Base-by-base conservation (phyloP, 305 asterid genomes). In the Withania somnifera region DNA sequence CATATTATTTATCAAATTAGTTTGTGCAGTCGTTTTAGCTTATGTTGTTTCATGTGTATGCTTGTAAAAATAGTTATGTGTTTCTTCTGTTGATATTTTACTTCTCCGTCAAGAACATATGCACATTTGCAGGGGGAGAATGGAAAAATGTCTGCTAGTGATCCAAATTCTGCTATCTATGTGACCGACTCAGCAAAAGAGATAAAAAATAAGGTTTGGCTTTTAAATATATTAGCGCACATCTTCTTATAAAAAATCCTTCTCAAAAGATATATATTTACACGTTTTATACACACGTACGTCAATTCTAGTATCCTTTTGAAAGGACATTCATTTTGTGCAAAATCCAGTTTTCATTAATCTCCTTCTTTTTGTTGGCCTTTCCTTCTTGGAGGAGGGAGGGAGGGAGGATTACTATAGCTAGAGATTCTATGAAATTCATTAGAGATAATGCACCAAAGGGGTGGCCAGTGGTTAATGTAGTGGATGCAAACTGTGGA, bases 121-220 rank as follows among this genome's bases (percentile, higher is more conserved):
- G 64, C 66, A 57, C 84, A 80, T 83, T 79, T 87, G 84, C 92
- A 95, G 99, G 98, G 98, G 51, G 99, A 95, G 91, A 88, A 94
- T 0, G 99, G 98, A 80, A 95, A 95, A 92, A 95, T 95, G 99
- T 89, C 92, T 14, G 99, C 99, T 75, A 91, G 98, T 85, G 97
- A 91, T 88, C 95, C 98, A 54, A 92, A 86, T 90, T 92, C 99
- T 40, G 99, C 99, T 75, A 95, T 93, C 85, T 94, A 92, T 81
- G 99, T 95, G 78, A 95, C 99, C 1, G 99, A 95, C 84, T 87
- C 95, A 63, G 95, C 91, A 5, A 91, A 91, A 85, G 93, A 92
- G 85, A 95, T 95, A 36, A 92, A 93, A 86, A 91, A 88, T 89
- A 95, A 95, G 99, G 99, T 94, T 71, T n/a, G 82, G 3, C 2